Conservation (phyloP, 352 stramenopile species). For the Phytopythium helicoides region DNA sequence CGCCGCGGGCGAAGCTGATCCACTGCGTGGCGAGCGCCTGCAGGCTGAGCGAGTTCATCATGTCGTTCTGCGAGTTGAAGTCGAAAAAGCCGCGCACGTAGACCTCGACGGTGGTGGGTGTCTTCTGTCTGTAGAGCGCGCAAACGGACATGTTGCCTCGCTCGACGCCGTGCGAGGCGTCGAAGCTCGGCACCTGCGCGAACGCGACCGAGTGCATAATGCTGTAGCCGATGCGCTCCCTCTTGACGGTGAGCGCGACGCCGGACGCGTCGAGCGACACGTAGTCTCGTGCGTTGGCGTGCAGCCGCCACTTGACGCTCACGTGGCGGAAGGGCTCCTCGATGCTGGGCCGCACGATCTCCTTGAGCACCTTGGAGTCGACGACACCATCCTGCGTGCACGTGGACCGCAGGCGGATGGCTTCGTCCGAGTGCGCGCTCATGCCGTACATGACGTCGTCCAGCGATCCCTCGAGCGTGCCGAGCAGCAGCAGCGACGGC, state of each 20-base stretch:
- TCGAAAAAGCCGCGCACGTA: constrained; percentile 54
- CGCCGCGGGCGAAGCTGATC: constrained; percentile 26
- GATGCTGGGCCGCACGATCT: constrained; percentile 34
- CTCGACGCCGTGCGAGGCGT: constrained; percentile 30
- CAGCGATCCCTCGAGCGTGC: constrained; percentile 44
- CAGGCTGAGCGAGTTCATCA: constrained; percentile 38
- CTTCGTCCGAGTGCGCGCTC: constrained; percentile 32
- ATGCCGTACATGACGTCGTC: constrained; percentile 69
- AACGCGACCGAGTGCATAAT: constrained; percentile 60
- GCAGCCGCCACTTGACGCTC: constrained; percentile 50
- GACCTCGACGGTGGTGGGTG: constrained; percentile 34
- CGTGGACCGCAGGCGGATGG: constrained; percentile 49
- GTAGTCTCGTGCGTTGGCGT: constrained; percentile 47
- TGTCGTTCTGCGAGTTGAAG: constrained; percentile 35
- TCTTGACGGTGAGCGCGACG: constrained; percentile 25
- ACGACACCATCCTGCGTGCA: constrained; percentile 48
- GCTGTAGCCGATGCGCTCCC: constrained; percentile 44
- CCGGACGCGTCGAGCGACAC: constrained; percentile 49
- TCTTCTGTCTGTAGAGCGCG: constrained; percentile 43
- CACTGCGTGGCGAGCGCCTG: constrained; percentile 33
- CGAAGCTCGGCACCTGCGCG: constrained; percentile 31
- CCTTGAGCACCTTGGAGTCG: constrained; percentile 48
- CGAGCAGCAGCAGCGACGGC: constrained; percentile 55
- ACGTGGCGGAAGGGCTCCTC: constrained; percentile 46
- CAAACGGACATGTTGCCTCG: constrained; percentile 53